Base-by-base conservation (phyloP, 2,329 filamentous ascomycete species). In the Arthrinium puccinioides region DNA sequence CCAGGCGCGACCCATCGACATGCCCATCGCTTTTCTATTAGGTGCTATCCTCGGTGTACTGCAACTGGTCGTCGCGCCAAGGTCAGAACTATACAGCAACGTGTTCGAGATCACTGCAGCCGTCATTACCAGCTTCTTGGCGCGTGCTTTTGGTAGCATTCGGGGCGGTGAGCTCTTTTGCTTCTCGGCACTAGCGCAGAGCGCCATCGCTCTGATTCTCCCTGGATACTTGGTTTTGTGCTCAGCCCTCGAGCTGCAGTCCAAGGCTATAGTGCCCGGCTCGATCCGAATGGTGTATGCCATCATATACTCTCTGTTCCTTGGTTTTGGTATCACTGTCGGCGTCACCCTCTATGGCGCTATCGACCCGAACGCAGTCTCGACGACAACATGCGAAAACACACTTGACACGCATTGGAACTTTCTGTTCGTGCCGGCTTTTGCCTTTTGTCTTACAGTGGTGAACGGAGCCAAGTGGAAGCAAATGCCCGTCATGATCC, bases 401-500 rank as follows among this genome's bases (percentile, higher is more conserved):
- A 44, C 46, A 3, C 50, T 60, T 34, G 46, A 60, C 13, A 47
- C 54, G 2, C 52, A 61, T 40, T 57, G 60, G 33, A 74, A 72
- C 40, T 87, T 89, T 61, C 63, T 82, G 21, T 88, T 87, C 52
- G 87, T 90, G 0, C 74, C 83, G 0, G 57, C 73, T 6, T 94
- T 89, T 56, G 78, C 85, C 8, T 53, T 87, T 20, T 86, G 81
- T 50, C 44, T 45, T n/a, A 35, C 43, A n/a, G 35, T 88, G 39
- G 78, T 89, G 55, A 89, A 89, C 55, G 84, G 89, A 49, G 85
- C 83, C 26, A 87, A 87, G 57, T 87, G 79, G 76, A 84, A 79
- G 47, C 86, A 92, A 55, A 76, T 82, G 47, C 86, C 86, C 0
- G 69, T 84, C 36, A 90, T 90, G 84, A 62, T 86, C 3, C 26